Percentiles rank a stretch among this genome's conserved stretches.
These are phyloP conservation scores for Alternaria arbusti DNA, from an alignment of 2,329 filamentous ascomycete genomes.

Conservation along the genomic window DNA sequence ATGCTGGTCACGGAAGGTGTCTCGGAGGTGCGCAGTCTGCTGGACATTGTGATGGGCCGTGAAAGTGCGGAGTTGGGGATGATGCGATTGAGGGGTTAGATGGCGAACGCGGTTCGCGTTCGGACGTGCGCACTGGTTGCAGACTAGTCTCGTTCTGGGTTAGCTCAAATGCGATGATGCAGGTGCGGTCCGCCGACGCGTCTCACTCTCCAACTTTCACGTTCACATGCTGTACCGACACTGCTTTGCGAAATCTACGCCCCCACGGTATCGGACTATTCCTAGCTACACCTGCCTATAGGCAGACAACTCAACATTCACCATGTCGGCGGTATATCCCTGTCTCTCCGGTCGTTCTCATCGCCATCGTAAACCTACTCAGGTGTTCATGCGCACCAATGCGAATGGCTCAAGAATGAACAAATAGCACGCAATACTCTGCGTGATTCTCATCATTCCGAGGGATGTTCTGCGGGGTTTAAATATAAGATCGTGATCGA, in stretches of 20 bases:
- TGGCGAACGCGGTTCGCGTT: slow-evolving; percentile 10
- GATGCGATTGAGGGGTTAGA: slow-evolving; percentile 18
- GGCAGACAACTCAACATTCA: background rate
- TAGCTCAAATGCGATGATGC: background rate
- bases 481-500: background rate
- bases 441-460: background rate
- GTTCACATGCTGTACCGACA: background rate
- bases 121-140: background rate
- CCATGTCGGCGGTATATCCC: background rate
- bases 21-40: background rate
- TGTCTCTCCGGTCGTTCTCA: background rate
- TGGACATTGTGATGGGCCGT: background rate
- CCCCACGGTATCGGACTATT: background rate
- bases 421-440: slow-evolving; percentile 9
- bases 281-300: background rate
- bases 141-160: background rate
- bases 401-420: background rate
- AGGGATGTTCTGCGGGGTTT: background rate
- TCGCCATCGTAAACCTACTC: background rate
- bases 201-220: background rate
- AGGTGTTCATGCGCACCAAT: background rate
- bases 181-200: background rate
- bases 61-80: background rate
- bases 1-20: background rate
- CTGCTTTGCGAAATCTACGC: background rate